These are phyloP conservation scores for Globisporangium perplexum DNA, from an alignment of 352 stramenopile genomes.

Conservation along the genomic window DNA sequence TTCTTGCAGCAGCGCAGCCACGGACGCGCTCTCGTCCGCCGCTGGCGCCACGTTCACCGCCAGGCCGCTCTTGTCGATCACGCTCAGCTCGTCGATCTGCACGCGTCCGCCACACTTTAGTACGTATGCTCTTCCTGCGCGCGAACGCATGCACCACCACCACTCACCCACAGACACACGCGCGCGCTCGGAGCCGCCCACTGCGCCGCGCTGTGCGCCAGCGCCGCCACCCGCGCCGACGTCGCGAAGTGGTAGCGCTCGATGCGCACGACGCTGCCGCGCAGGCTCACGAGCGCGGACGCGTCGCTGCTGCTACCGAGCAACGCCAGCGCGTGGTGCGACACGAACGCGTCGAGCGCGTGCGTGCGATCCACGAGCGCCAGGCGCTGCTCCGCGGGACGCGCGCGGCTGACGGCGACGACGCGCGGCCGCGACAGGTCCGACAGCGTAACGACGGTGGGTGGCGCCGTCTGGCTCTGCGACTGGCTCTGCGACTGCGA, in stretches of 20 bases:
- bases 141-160: no score
- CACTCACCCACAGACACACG: conserved; percentile 31
- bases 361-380: conserved; percentile 46
- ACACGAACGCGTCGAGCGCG: conserved; percentile 47
- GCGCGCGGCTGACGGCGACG: conserved; percentile 44
- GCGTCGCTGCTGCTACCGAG: conserved; percentile 15
- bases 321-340: conserved; percentile 12
- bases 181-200: conserved; percentile 8
- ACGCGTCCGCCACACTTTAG: not conserved
- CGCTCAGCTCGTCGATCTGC: conserved; percentile 31
- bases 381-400: conserved; percentile 28
- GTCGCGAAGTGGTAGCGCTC: conserved; percentile 63
- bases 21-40: conserved; percentile 21
- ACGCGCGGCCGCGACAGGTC: conserved; percentile 24
- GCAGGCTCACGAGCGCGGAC: conserved; percentile 26
- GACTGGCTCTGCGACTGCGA: conserved; percentile 23
- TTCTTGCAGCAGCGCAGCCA: conserved; percentile 22
- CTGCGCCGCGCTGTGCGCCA: conserved; percentile 18
- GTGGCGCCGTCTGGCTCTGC: conserved; percentile 4
- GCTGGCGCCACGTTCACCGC: conserved; percentile 29
- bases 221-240: conserved; percentile 23
- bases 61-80: conserved; percentile 49
- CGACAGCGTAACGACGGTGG: not conserved
- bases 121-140: not conserved
- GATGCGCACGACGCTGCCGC: conserved; percentile 45